Conservation (phyloP, 1,284 basidiomycete genomes). For the Thelephora terrestris region DNA sequence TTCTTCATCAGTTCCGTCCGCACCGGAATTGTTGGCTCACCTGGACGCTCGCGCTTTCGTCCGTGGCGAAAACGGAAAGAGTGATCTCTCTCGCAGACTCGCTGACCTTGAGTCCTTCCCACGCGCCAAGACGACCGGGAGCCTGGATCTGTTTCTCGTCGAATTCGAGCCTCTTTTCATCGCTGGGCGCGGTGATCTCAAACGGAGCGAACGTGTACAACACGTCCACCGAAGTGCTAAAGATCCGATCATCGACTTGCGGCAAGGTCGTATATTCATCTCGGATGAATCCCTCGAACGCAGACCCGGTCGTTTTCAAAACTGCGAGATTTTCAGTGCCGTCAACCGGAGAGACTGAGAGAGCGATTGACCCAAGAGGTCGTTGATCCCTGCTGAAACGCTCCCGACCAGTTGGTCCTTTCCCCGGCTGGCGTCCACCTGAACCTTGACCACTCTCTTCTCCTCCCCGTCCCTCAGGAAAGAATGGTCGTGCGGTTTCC, state of each 20-base stretch:
- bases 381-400: conserved; percentile 62
- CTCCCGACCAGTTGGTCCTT: conserved; percentile 49
- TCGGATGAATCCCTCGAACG: conserved; percentile 74
- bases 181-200: conserved; percentile 33
- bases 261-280: conserved; percentile 86
- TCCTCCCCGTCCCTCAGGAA: conserved; percentile 90
- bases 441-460: conserved; percentile 59
- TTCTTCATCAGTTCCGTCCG: not conserved
- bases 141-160: conserved; percentile 24
- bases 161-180: conserved; percentile 40
- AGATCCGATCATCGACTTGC: conserved; percentile 79
- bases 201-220: conserved; percentile 53
- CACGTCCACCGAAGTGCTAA: conserved; percentile 77
- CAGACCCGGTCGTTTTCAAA: conserved; percentile 83
- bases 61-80: conserved; percentile 74
- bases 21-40: conserved; percentile 28
- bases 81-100: conserved; percentile 55
- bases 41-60: conserved; percentile 90
- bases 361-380: conserved; percentile 58
- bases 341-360: not conserved
- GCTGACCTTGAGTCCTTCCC: conserved; percentile 52
- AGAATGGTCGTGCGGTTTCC: conserved; percentile 64
- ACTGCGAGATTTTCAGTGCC: conserved; percentile 51
- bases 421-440: conserved; percentile 54
- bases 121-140: conserved; percentile 40